Evolutionary conservation across 495 filamentous ascomycete genomes (phyloP).

Genomic region (Podospora didyma): DNA sequence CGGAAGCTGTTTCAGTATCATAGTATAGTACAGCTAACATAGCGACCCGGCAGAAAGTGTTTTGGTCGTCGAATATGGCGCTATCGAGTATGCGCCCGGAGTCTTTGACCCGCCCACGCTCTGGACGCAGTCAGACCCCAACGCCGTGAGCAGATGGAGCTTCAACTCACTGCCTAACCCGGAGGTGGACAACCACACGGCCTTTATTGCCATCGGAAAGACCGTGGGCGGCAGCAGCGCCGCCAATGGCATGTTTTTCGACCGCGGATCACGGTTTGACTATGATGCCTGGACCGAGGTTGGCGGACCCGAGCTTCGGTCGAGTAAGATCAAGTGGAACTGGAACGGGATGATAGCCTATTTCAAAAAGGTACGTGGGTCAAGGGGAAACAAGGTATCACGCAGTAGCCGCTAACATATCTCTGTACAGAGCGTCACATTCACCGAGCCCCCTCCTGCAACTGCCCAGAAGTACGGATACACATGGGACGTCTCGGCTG

Average conservation of each 20-base stretch:
- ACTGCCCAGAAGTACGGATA: conserved; percentile 15
- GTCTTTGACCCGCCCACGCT: conserved; percentile 20
- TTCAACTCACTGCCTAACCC: conserved; percentile 33
- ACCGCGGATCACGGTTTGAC: conserved; percentile 34
- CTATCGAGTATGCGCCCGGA: conserved; percentile 21
- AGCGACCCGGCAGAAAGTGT: conserved; percentile 40
- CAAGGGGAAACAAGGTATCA: too few relatives aligned
- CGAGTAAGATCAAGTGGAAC: conserved; percentile 15
- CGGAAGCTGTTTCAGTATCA: too few relatives aligned
- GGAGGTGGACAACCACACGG: conserved; percentile 28
- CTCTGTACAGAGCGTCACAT: conserved; percentile 22
- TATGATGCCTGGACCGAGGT: conserved; percentile 50
- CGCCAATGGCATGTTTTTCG: conserved; percentile 41
- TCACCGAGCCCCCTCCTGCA: conserved; percentile 17
- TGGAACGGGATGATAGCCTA: conserved; percentile 41
- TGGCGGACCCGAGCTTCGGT: conserved; percentile 13
- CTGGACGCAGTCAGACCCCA: neutral
- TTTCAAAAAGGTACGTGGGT: conserved; percentile 34
- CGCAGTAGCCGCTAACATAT: too few relatives aligned
- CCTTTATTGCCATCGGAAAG: conserved; percentile 30
- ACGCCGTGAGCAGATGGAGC: conserved; percentile 15
- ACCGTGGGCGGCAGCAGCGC: conserved; percentile 41
- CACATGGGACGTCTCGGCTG: conserved; percentile 18
- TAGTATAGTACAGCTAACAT: too few relatives aligned
- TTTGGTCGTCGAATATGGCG: conserved; percentile 42